Evolutionary conservation across 2,329 filamentous ascomycete species (phyloP), one percentile per base, ranked within the genome.

Genomic region (Xylaria sp.): DNA sequence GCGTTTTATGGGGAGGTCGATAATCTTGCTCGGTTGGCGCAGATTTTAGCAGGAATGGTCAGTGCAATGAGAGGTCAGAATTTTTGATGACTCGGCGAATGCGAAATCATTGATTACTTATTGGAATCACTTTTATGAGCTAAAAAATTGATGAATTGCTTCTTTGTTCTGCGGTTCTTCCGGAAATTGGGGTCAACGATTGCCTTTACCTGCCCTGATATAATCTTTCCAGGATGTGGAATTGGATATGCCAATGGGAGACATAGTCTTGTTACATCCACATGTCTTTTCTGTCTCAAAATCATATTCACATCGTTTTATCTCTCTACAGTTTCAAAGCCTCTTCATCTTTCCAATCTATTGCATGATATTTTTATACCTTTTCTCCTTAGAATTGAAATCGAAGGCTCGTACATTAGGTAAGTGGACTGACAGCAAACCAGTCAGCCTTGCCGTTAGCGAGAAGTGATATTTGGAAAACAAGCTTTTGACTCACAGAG

Each of bases 1-100:
- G 71, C 71, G 71, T 72, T 72, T 67, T 66, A 54, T 64, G 57
- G 69, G 57, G 58, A 61, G 70, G 65, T 62, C 57, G 52, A 63
- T 59, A 57, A 54, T 62, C 54, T 66, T 64, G 62, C 58, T 67
- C 31, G 58, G 64, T 68, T 62, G 65, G 68, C 60, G 56, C 46
- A 57, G 39, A 56, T 1, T 52, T 68, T 60, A 58, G 62, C 43
- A 62, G 67, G 66, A 62, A 63, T 59, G 71, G 66, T 66, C 41
- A 25, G 49, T 61, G 57, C 48, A 57, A 63, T 13, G 39, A n/a
- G 64, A 61, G 48, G 39, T 33, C 41, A 46, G 46, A 49, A 7
- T 36, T 52, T 55, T 46, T 51, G 25, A 57, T 55, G 23, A 41
- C 57, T 64, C 58, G 60, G 55, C 28, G 51, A 67, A 55, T 62